Evolutionary conservation across 176 grass and related monocot genomes (phyloP), one percentile per base, ranked within the genome.

Genomic region (Eremochloa ophiuroides): DNA sequence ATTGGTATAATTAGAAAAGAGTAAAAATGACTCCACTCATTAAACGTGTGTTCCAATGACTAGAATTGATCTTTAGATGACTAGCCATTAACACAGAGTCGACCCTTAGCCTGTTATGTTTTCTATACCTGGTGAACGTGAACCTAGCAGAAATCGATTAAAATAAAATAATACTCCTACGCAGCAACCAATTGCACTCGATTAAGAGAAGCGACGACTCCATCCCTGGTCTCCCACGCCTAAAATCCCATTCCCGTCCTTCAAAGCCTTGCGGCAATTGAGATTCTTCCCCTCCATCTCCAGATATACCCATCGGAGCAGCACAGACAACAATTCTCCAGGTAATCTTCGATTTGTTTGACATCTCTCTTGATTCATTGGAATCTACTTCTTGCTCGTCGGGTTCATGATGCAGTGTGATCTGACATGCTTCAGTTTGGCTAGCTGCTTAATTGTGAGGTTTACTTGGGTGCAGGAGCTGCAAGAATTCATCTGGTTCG

Each of bases 121-220:
- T 22, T 22, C 20, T 55, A n/a, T 7, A n/a, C n/a, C 55, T 9
- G 40, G 39, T 69, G 31, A 65, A 25, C 51, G 39, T 69, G 31
- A 65, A 25, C 51, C 42, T 12, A 22, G 18, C 13, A 10, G 14
- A 82, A 12, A 17, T 77, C 28, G 41, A 70, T 68, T 87, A 63
- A 62, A 51, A 25, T 37, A 87, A 62, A n/a, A n/a, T n/a, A n/a
- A n/a, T n/a, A n/a, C n/a, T n/a, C n/a, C n/a, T 82, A 25, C 6
- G 20, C 20, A 30, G 31, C 25, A 37, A 15, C 79, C 85, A 70
- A 87, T 87, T 12, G 72, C 63, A 71, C 6, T 20, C 48, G 6
- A 70, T 31, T 9, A 44, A 85, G 67, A 50, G 33, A 62, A 71
- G 51, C 41, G 64, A 82, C 64, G 63, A 77, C 63, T 82, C 22